A percentile compares a stretch with the other conserved stretches of the same genome.
These are phyloP conservation scores for Stephanodiscus triporus DNA, from an alignment of 108 stramenopile genomes.

Conservation along the genomic window DNA sequence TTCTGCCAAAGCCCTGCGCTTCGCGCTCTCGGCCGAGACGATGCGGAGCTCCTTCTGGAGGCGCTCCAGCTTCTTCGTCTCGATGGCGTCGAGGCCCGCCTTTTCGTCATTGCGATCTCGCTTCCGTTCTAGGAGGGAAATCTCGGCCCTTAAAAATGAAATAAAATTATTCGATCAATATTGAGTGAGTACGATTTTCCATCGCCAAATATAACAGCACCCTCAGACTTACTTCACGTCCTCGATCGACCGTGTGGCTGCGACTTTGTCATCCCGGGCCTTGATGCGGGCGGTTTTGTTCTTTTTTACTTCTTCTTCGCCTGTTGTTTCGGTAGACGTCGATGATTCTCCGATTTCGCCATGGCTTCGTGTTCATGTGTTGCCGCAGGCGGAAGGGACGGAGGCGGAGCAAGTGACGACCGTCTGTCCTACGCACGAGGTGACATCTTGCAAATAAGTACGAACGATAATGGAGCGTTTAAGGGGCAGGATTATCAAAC, in stretches of 20 bases:
- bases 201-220: background rate
- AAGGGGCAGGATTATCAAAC: too few relatives aligned
- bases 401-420: too few relatives aligned
- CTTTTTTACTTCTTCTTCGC: slow-evolving; percentile 71
- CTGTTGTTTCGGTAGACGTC: slow-evolving; percentile 54
- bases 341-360: slow-evolving; percentile 47
- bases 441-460: too few relatives aligned
- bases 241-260: slow-evolving; percentile 60
- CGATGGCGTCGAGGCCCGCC: slow-evolving; percentile 30
- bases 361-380: too few relatives aligned
- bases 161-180: background rate
- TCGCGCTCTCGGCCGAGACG: slow-evolving; percentile 36
- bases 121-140: slow-evolving; percentile 32
- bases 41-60: slow-evolving; percentile 76
- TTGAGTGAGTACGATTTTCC: background rate
- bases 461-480: too few relatives aligned
- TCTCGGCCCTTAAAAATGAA: slow-evolving; percentile 9
- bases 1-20: slow-evolving; percentile 45
- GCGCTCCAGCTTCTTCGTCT: slow-evolving; percentile 65
- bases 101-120: slow-evolving; percentile 25
- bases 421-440: too few relatives aligned
- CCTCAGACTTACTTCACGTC: slow-evolving; percentile 45
- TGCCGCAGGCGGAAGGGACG: too few relatives aligned
- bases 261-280: slow-evolving; percentile 75
- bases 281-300: slow-evolving; percentile 72